phyloP scores from a whole-genome alignment of 371 early-diverging fungal species.

The Apophysomyces elegans region DNA sequence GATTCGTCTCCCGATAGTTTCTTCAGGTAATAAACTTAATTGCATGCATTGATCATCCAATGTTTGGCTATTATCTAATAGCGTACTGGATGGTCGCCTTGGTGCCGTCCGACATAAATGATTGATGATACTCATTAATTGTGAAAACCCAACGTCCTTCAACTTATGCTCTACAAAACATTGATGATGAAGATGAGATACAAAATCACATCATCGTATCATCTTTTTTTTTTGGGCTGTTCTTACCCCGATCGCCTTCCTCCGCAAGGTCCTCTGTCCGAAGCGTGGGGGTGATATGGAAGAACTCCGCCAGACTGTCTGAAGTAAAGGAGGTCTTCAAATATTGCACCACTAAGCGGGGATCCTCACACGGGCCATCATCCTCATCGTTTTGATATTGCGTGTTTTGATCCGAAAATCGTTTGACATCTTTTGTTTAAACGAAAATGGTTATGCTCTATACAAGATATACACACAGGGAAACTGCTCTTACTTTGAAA shows the following conservation, averaged over 20 bases:
- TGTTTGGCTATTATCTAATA: background rate
- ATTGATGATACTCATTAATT: background rate
- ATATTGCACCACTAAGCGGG: constrained; percentile 16
- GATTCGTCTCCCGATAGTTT: constrained; percentile 5
- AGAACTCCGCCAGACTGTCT: constrained; percentile 16
- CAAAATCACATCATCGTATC: constrained; percentile 1
- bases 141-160: constrained; percentile 3
- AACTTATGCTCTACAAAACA: constrained; percentile 1
- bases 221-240: background rate
- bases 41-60: constrained; percentile 8
- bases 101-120: background rate
- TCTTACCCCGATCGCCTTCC: constrained; percentile 6
- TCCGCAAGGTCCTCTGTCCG: constrained; percentile 1
- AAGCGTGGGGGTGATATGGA: background rate
- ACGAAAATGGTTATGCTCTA: too few relatives aligned
- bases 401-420: background rate
- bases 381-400: constrained; percentile 2
- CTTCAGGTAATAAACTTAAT: background rate
- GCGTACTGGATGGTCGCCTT: background rate
- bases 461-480: too few relatives aligned
- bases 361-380: constrained; percentile 10
- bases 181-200: background rate
- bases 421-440: background rate
- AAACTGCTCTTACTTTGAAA: background rate
- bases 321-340: constrained; percentile 16